Conservation (phyloP, 169 alveolate species). For the Blepharisma undulans region DNA sequence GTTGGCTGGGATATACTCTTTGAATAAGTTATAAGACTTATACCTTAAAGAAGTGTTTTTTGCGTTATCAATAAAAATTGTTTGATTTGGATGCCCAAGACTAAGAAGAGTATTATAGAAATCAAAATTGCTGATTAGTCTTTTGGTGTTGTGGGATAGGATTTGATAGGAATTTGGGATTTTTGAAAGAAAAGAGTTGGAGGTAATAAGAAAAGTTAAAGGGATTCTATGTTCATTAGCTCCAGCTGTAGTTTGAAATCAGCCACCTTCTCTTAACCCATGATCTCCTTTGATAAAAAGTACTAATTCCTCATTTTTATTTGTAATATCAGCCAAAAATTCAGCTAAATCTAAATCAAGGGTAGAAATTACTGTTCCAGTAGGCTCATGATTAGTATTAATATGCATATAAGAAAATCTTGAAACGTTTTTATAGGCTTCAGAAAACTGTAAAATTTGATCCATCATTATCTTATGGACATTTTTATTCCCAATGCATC, state of each 20-base stretch:
- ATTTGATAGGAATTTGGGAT: background rate
- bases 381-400: constrained; percentile 24
- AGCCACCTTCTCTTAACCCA: constrained; percentile 41
- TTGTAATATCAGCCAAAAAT: background rate
- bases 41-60: background rate
- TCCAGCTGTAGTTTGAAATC: constrained; percentile 19
- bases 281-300: constrained; percentile 35
- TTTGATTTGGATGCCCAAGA: background rate
- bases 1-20: background rate
- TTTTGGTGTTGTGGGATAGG: background rate
- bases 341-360: constrained; percentile 28
- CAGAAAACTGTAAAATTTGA: background rate
- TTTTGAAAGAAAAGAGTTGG: background rate
- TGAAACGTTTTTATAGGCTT: constrained; percentile 20
- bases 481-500: constrained; percentile 25
- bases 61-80: background rate
- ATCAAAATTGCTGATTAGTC: constrained; percentile 21
- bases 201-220: background rate
- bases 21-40: background rate
- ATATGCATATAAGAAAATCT: constrained; percentile 31
- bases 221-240: constrained; percentile 35
- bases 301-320: background rate
- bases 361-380: constrained; percentile 20
- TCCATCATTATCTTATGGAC: constrained; percentile 8
- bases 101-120: background rate